Evolutionary conservation across 2,329 filamentous ascomycete genomes (phyloP), one percentile per base, ranked within the genome.

Genomic region (Penicillium expansum): DNA sequence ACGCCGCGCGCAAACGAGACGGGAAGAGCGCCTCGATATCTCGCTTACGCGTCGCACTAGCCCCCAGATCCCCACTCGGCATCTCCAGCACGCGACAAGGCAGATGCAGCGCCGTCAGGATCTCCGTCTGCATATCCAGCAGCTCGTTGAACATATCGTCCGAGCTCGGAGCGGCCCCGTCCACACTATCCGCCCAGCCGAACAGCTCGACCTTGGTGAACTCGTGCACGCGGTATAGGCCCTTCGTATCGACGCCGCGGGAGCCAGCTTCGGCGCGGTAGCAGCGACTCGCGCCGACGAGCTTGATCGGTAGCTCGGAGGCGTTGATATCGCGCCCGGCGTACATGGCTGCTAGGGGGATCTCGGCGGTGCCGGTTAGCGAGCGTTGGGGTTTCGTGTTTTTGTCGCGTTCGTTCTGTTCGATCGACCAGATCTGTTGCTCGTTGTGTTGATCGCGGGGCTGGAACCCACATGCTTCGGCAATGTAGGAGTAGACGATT

Each of bases 181-280:
- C 80, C 1, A 90, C 85, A 35, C 66, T 71, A 30, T 82, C 67
- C 5, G 91, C 89, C 94, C 94, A 99, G 0, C 89, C 92, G 71
- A 99, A 97, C 81, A 99, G 87, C 75, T 99, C 94, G 0, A 99
- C 93, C 74, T 99, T 99, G 29, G 92, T 96, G 76, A 99, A 99
- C 76, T 99, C 94, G 76, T 99, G 94, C 4, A 99, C 94, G 29
- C 94, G 88, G 76, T 97, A 99, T 1, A 99, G 79, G 5, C 94
- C 94, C 76, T 96, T 97, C 1, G 92, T 96, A 66, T 94, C 91
- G 24, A 89, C 87, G 30, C 94, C 94, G 38, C 93, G 83, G 0
- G 92, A 90, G 32, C 94, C 94, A 0, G 94, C 94, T 77, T 99
- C 94, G 43, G 94, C 94, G 51, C 94, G 89, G 76, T 95, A 99